Base-by-base conservation (phyloP, 257 asterid genomes). In the Dorcoceras hygrometricum region DNA sequence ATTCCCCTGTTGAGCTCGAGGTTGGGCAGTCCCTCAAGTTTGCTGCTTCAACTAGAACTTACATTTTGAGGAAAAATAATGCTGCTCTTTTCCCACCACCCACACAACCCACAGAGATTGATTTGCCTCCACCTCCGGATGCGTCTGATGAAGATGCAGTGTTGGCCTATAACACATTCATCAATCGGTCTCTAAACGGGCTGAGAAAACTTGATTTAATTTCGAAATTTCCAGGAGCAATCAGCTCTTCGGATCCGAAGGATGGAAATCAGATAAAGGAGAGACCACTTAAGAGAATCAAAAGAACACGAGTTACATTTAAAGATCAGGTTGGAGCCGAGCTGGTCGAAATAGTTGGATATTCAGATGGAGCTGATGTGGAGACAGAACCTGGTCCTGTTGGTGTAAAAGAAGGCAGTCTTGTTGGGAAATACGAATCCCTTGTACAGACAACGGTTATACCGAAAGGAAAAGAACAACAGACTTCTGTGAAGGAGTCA, bases 321-420 rank as follows among this genome's bases (percentile, higher is more conserved):
- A 86, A 73, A 77, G 99, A 93, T 79, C 95, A 90, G 78, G 88
- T 82, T 62, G 99, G 99, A 23, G 99, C 89, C 25, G 87, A 84
- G 71, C 86, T 93, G 76, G 87, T 85, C 77, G 96, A 93, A 75
- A 57, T 90, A 14, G 96, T 93, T 60, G 99, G 99, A 65, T 76
- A 78, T 71, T 90, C 97, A 0, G 99, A 90, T 81, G 97, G 97
- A 68, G 86, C 85, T 72, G 97, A 93, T 68, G 99, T 93, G 18
- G 99, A 86, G 80, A 90, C 97, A 2, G 96, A 93, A 76, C 96
- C 99, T 55, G 96, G 97, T 66, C 99, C 99, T 4, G 32, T 72
- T 31, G 99, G 99, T 58, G 96, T 93, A 56, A 90, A 85, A 83
- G 99, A 90, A 88, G 99, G 99, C 77, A 93, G 97, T 75, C 97